These are phyloP conservation scores for Pelargonium nanum DNA, from an alignment of 345 rosid species.

Conservation along the genomic window DNA sequence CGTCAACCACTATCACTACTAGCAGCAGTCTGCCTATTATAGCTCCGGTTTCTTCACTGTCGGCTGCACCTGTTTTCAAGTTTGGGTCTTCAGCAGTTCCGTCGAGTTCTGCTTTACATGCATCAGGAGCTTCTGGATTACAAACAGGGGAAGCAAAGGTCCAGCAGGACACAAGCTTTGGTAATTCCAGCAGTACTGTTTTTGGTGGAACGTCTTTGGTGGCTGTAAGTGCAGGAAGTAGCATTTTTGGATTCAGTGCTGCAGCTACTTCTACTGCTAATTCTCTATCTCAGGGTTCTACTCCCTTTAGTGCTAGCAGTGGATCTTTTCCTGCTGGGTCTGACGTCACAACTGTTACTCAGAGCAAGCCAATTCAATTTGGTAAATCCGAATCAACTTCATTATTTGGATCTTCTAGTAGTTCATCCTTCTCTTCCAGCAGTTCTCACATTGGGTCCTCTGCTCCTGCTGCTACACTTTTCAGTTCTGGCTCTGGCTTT, in stretches of 20 bases:
- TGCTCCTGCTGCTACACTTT: slow-evolving; percentile 24
- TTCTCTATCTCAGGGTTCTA: slow-evolving; percentile 36
- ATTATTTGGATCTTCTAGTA: slow-evolving; percentile 38
- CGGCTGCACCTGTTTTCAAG: slow-evolving; percentile 31
- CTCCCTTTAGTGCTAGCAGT: slow-evolving; percentile 24
- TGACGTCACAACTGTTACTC: slow-evolving; percentile 35
- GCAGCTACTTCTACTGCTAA: slow-evolving; percentile 28
- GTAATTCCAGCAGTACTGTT: slow-evolving; percentile 20
- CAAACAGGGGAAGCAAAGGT: slow-evolving; percentile 32
- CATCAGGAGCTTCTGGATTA: slow-evolving; percentile 16
- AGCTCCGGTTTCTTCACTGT: slow-evolving; percentile 24
- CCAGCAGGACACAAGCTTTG: slow-evolving; percentile 20
- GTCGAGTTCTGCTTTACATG: slow-evolving; percentile 24
- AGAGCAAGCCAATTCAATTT: slow-evolving; percentile 39
- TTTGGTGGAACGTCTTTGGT: slow-evolving; percentile 32
- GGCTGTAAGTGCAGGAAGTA: slow-evolving; percentile 25
- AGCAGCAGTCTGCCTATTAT: slow-evolving; percentile 14
- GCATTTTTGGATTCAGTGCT: slow-evolving; percentile 41
- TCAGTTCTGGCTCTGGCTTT: slow-evolving; percentile 39
- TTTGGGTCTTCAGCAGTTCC: slow-evolving; percentile 32
- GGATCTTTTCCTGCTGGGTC: slow-evolving; percentile 34
- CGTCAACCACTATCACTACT: background rate
- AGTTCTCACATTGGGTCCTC: no score
- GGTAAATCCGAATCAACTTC: slow-evolving; percentile 42
- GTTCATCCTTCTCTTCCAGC: no score